These are phyloP conservation scores for Saccharomycopsis fermentans DNA, from an alignment of 805 yeast genomes.

Conservation along the genomic window DNA sequence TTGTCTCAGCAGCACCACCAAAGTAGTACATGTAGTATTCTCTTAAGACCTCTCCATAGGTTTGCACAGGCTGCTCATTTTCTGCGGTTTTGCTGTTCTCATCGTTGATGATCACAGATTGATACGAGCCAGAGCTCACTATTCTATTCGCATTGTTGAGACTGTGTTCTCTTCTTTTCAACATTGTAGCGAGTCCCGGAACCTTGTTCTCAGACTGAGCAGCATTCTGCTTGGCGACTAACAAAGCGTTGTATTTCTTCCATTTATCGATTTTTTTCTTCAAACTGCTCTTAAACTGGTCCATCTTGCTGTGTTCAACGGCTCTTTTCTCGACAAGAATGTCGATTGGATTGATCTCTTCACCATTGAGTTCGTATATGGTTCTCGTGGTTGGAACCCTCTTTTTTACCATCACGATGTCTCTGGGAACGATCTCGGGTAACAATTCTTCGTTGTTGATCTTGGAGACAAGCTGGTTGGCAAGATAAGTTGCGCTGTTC, in stretches of 20 bases:
- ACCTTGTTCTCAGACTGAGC: background rate
- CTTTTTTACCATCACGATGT: slow-evolving; percentile 2
- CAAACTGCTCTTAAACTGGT: slow-evolving; percentile 1
- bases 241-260: slow-evolving; percentile 7
- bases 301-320: slow-evolving; percentile 7
- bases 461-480: background rate
- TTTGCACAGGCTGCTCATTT: background rate
- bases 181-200: background rate
- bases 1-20: background rate
- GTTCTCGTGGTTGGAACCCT: slow-evolving; percentile 1
- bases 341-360: slow-evolving; percentile 16
- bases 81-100: background rate
- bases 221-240: slow-evolving; percentile 2
- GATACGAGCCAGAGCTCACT: background rate
- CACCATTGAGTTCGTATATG: slow-evolving; percentile 14
- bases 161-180: background rate
- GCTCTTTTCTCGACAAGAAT: slow-evolving; percentile 10
- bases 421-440: slow-evolving; percentile 8
- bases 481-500: background rate
- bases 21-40: background rate
- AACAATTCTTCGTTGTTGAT: background rate
- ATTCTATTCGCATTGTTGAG: background rate
- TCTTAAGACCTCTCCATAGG: background rate
- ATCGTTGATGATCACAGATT: background rate
- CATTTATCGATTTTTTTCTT: slow-evolving; percentile 6